phyloP scores from a whole-genome alignment of 441 rosid species.

The Populus hybrid region DNA sequence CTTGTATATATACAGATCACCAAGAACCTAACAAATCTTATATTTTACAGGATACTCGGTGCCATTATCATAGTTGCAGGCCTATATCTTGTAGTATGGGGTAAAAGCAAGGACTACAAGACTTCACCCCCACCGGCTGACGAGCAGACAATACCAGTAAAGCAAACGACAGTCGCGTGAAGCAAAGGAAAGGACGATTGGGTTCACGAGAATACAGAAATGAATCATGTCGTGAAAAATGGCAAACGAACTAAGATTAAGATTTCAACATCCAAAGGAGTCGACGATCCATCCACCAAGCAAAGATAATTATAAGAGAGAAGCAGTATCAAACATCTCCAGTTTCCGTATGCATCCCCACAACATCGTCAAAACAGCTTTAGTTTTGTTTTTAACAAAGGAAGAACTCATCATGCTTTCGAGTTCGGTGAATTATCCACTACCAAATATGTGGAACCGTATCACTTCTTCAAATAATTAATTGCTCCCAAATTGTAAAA shows the following conservation, averaged over 20 bases:
- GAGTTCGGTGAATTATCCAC: no score
- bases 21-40: not conserved
- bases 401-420: no score
- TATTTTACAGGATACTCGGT: conserved; percentile 66
- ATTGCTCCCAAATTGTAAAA: no score
- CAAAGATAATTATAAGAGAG: not conserved
- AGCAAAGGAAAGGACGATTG: conserved; percentile 12
- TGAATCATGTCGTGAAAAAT: conserved; percentile 2
- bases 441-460: no score
- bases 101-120: conserved; percentile 64
- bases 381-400: no score
- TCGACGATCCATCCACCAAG: no score
- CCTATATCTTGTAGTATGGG: conserved; percentile 79
- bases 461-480: no score
- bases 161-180: conserved; percentile 18
- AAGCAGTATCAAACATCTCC: not conserved
- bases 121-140: conserved; percentile 16
- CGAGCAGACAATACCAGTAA: conserved; percentile 27
- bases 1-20: not conserved
- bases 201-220: conserved; percentile 33
- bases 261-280: not conserved
- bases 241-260: conserved; percentile 1
- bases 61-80: conserved; percentile 76
- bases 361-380: no score
- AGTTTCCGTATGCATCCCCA: no score